Percentiles rank a stretch among this genome's conserved stretches.
Conservation (phyloP, 2,329 filamentous ascomycete species). For the Grosmannia clavigera region DNA sequence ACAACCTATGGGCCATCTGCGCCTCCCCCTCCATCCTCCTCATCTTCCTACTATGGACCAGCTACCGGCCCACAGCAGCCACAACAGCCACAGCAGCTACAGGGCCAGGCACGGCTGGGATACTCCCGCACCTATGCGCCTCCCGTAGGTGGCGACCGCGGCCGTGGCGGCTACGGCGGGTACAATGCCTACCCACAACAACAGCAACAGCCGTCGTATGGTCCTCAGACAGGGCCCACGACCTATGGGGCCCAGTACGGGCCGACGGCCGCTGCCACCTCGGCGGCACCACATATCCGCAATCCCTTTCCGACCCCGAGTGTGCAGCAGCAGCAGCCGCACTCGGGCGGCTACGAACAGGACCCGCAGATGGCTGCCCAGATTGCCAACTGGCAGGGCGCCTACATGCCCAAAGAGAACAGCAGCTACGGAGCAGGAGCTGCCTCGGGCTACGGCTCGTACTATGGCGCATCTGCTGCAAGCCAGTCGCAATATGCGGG, state of each 20-base stretch:
- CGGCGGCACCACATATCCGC: slow-evolving; percentile 53
- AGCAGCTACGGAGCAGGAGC: neutral
- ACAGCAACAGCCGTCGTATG: slow-evolving; percentile 14
- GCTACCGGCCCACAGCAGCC: slow-evolving; percentile 1
- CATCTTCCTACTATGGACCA: slow-evolving; percentile 1
- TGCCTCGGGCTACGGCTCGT: neutral
- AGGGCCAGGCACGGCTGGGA: slow-evolving; percentile 16
- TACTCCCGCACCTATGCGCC: slow-evolving; percentile 21
- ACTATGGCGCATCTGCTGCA: neutral
- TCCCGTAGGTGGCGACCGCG: slow-evolving; percentile 18
- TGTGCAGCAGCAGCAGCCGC: slow-evolving; percentile 10
- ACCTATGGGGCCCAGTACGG: neutral
- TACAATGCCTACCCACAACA: slow-evolving; percentile 14
- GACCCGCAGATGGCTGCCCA: slow-evolving; percentile 80
- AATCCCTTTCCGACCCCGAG: slow-evolving; percentile 68
- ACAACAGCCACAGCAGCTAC: neutral
- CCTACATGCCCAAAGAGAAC: slow-evolving; percentile 56
- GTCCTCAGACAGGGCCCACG: slow-evolving; percentile 16
- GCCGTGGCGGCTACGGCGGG: slow-evolving; percentile 1
- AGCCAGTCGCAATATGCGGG: neutral
- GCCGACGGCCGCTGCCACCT: slow-evolving; percentile 24
- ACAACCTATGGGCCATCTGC: slow-evolving; percentile 7
- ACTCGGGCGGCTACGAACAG: slow-evolving; percentile 22
- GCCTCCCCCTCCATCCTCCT: neutral
- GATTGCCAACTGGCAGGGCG: slow-evolving; percentile 90